Conservation (phyloP, 2,329 filamentous ascomycete genomes). For the Aspergillus niger region DNA sequence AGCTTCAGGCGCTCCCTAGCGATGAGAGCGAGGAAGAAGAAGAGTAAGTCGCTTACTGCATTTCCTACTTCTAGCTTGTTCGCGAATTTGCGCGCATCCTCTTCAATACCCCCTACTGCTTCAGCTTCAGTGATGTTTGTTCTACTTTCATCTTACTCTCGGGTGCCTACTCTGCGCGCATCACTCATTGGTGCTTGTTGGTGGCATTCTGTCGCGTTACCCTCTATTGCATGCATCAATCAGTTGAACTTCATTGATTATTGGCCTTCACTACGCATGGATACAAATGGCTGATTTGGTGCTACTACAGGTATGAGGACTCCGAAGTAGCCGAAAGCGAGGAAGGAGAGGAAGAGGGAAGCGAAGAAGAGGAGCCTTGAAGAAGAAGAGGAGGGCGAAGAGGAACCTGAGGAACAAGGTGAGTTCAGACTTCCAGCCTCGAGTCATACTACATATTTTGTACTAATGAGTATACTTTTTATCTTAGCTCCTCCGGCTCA, state of each 20-base stretch:
- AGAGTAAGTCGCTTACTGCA: slow-evolving; percentile 42
- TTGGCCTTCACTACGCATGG: neutral
- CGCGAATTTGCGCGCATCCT: neutral
- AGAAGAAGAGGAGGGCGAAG: slow-evolving; percentile 32
- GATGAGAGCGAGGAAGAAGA: slow-evolving; percentile 55
- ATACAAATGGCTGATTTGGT: neutral
- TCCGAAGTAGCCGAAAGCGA: slow-evolving; percentile 28
- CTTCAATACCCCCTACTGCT: neutral
- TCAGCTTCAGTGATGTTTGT: neutral
- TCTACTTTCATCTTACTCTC: neutral
- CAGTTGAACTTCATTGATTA: neutral
- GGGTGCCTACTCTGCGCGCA: neutral
- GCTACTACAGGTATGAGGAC: slow-evolving; percentile 37
- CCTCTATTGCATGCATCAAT: too few species aligned
- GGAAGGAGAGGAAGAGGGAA: slow-evolving; percentile 30
- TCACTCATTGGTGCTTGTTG: neutral
- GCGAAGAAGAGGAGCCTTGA: slow-evolving; percentile 29
- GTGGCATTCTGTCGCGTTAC: neutral
- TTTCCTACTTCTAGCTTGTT: neutral
- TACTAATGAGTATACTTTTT: neutral
- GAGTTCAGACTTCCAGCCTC: neutral
- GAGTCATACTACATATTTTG: neutral
- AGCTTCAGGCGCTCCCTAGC: slow-evolving; percentile 52
- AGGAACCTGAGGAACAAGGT: slow-evolving; percentile 28
- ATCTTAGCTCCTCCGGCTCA: slow-evolving; percentile 27